phyloP scores from a whole-genome alignment of 2,329 filamentous ascomycete species.

The Podosphaera aphanis region DNA sequence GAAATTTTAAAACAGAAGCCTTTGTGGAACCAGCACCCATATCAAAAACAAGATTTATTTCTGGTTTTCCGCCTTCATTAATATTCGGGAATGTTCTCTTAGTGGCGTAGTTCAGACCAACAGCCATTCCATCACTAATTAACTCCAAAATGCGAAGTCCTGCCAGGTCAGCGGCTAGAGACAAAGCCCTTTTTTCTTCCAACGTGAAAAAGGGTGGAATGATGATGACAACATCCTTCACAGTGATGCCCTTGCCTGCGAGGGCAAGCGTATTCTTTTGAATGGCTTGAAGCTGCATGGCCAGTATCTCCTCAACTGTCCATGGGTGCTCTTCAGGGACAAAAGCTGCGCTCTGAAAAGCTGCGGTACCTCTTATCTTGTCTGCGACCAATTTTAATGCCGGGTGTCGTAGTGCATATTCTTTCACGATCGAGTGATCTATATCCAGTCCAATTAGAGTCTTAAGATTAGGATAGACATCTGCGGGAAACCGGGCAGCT shows the following conservation, averaged over 20 bases:
- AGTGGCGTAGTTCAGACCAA: slow-evolving; percentile 88
- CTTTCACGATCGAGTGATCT: slow-evolving; percentile 35
- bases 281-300: slow-evolving; percentile 88
- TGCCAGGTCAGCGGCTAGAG: slow-evolving; percentile 65
- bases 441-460: slow-evolving; percentile 54
- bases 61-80: slow-evolving; percentile 61
- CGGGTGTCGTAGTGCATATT: slow-evolving; percentile 57
- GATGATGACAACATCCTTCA: slow-evolving; percentile 71
- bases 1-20: slow-evolving; percentile 73
- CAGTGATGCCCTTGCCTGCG: slow-evolving; percentile 48
- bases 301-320: slow-evolving; percentile 78
- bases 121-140: slow-evolving; percentile 73
- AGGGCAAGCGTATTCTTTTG: slow-evolving; percentile 67
- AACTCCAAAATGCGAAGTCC: slow-evolving; percentile 68
- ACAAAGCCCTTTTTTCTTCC: slow-evolving; percentile 71
- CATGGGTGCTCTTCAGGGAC: slow-evolving; percentile 36
- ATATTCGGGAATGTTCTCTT: slow-evolving; percentile 70
- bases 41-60: slow-evolving; percentile 84
- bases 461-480: slow-evolving; percentile 91
- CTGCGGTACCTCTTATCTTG: slow-evolving; percentile 40
- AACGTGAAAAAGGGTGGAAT: slow-evolving; percentile 74
- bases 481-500: slow-evolving; percentile 65
- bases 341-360: slow-evolving; percentile 59
- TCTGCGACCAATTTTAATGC: slow-evolving; percentile 44
- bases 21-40: slow-evolving; percentile 94